Base-by-base conservation (phyloP, 345 rosid genomes). In the Aquilaria malaccensis region DNA sequence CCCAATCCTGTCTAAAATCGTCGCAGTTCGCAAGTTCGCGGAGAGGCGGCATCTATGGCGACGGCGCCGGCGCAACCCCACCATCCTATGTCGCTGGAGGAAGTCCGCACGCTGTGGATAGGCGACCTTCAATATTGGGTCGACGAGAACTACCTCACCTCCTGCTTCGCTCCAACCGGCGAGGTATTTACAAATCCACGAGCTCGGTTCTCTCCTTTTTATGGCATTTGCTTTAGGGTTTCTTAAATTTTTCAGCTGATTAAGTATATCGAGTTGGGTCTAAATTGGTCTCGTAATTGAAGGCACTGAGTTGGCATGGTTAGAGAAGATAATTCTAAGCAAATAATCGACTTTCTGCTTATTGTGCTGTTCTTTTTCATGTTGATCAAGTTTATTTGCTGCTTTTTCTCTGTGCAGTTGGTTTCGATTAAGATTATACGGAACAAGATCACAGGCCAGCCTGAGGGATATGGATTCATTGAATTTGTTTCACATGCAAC, bases 41-140 rank as follows among this genome's bases (percentile, higher is more conserved):
- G 3, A 14, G 45, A 0, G 9, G 46, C 6, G 52, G 61, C 68
- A 73, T 70, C 74, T 55, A 61, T 56, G 66, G 72, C 82, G 59
- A 69, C 84, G 72, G 59, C 78, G 56, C 67, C 73, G n/a, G 81
- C 70, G 64, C 86, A 83, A 65, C 86, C 83, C 58, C 97, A 90
- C 72, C 99, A 94, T 62, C 97, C 99, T 0, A 75, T 83, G 41
- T 76, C 99, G 6, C 78, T 80, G 2, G 99, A 90, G 70, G 99
- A 94, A 76, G 99, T 90, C 0, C 76, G 96, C 61, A 90, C 99
- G 9, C 97, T 94, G 13, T 90, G 99, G 97, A 94, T 94, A 62
- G 99, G 99, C 37, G 99, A 90, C 80, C 81, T 94, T 45, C 99
- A 83, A 77, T 88, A 84, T 50, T 94, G 99, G 99, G 87, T 80